A percentile compares a stretch with the other conserved stretches of the same genome.
phyloP scores from a whole-genome alignment of 2,329 filamentous ascomycete species.

The Pseudogymnoascus sp. region DNA sequence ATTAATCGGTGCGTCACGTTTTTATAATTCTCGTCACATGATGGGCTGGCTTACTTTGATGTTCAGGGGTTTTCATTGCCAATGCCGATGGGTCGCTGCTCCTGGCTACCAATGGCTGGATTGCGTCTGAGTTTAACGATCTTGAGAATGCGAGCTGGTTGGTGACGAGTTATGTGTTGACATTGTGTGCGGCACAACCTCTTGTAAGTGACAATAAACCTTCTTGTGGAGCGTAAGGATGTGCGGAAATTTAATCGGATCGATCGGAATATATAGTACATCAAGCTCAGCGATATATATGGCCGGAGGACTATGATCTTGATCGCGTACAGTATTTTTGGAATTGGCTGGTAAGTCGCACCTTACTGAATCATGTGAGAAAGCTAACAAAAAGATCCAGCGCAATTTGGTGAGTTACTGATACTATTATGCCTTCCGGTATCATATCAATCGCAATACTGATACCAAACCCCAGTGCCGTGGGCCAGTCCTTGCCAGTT shows the following conservation, averaged over 20 bases:
- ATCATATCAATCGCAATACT: neutral
- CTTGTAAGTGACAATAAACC: constrained; percentile 33
- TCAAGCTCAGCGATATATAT: constrained; percentile 49
- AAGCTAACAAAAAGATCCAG: constrained; percentile 8
- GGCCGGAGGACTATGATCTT: constrained; percentile 45
- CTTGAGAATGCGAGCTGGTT: constrained; percentile 51
- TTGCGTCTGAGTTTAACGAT: constrained; percentile 52
- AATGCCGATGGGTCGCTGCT: constrained; percentile 58
- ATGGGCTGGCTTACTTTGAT: neutral
- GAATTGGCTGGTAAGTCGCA: constrained; percentile 27
- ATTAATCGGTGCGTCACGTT: neutral
- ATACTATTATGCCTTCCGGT: constrained; percentile 10
- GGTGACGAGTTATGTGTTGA: constrained; percentile 44
- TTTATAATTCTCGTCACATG: neutral
- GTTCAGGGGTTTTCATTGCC: constrained; percentile 52
- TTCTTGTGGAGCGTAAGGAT: neutral
- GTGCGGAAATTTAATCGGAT: neutral
- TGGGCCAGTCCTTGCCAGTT: constrained; percentile 38
- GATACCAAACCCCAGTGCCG: constrained; percentile 30
- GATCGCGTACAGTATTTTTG: constrained; percentile 43
- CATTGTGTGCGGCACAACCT: constrained; percentile 43
- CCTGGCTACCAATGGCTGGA: constrained; percentile 55
- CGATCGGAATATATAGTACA: neutral
- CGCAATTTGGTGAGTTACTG: constrained; percentile 33
- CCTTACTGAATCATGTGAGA: neutral